phyloP scores from a whole-genome alignment of 1,284 basidiomycete species.

The Ustilago hordei region DNA sequence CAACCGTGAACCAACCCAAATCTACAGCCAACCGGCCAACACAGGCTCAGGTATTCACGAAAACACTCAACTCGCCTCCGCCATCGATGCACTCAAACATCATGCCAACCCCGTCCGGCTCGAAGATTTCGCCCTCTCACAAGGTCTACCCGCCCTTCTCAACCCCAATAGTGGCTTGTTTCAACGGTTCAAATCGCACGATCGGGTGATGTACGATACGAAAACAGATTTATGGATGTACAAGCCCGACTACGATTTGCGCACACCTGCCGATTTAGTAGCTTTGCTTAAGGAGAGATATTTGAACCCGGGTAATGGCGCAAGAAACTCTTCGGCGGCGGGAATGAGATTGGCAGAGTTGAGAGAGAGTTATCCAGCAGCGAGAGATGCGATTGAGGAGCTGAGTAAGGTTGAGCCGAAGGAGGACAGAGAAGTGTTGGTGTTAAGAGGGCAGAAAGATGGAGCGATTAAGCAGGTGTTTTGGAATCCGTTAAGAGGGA shows the following conservation, averaged over 20 bases:
- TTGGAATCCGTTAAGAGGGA: constrained; percentile 86
- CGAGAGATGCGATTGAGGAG: constrained; percentile 70
- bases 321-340: constrained; percentile 40
- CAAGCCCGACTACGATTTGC: constrained; percentile 85
- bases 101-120: constrained; percentile 82
- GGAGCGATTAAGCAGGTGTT: constrained; percentile 81
- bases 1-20: constrained; percentile 60
- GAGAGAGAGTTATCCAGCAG: constrained; percentile 90
- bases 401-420: constrained; percentile 69
- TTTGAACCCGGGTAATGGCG: constrained; percentile 49
- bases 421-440: constrained; percentile 85
- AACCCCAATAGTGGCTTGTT: constrained; percentile 79
- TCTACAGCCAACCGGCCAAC: constrained; percentile 85
- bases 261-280: constrained; percentile 82
- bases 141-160: constrained; percentile 76
- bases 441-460: constrained; percentile 84
- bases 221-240: constrained; percentile 88
- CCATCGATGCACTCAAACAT: constrained; percentile 81
- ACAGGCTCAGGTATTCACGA: constrained; percentile 83
- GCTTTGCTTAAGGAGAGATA: constrained; percentile 75
- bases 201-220: constrained; percentile 80
- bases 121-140: constrained; percentile 84
- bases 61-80: constrained; percentile 87
- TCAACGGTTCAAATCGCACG: constrained; percentile 83
- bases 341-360: constrained; percentile 85